Conservation (phyloP, 768 basidiomycete species). For the Boletellus ananas region DNA sequence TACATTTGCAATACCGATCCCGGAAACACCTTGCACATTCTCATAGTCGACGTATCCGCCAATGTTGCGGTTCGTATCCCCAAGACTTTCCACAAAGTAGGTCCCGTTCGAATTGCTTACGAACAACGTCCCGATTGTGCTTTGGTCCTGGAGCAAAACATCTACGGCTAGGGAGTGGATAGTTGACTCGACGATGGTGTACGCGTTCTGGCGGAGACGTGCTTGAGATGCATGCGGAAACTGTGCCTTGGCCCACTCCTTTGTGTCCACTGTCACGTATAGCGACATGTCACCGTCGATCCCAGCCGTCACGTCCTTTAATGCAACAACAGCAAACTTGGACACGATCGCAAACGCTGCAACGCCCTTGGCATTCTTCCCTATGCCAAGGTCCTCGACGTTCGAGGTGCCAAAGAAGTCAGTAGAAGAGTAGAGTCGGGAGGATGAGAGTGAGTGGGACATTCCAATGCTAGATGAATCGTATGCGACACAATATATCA, state of each 20-base stretch:
- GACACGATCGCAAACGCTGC: slow-evolving; percentile 89
- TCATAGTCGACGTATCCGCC: slow-evolving; percentile 93
- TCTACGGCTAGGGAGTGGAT: slow-evolving; percentile 93
- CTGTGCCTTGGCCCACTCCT: slow-evolving; percentile 80
- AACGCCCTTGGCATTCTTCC: slow-evolving; percentile 83
- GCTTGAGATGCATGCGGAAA: slow-evolving; percentile 90
- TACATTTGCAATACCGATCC: slow-evolving; percentile 87
- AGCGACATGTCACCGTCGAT: slow-evolving; percentile 72
- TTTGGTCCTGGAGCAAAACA: slow-evolving; percentile 69
- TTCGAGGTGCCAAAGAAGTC: slow-evolving; percentile 72
- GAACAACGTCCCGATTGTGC: slow-evolving; percentile 83
- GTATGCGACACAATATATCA: slow-evolving; percentile 89
- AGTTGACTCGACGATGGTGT: slow-evolving; percentile 93
- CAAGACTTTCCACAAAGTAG: slow-evolving; percentile 86
- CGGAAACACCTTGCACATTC: slow-evolving; percentile 78
- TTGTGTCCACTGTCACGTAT: slow-evolving; percentile 82
- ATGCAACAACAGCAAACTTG: slow-evolving; percentile 88
- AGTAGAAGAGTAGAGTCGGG: slow-evolving; percentile 75
- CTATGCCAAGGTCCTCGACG: slow-evolving; percentile 85
- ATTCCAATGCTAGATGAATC: slow-evolving; percentile 50
- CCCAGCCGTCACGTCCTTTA: slow-evolving; percentile 61
- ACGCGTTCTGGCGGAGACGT: slow-evolving; percentile 82
- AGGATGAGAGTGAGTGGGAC: slow-evolving; percentile 47
- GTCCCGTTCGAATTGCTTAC: slow-evolving; percentile 96
- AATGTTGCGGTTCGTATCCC: slow-evolving; percentile 89